Evolutionary conservation across 2,329 filamentous ascomycete genomes (phyloP).

Genomic region (Aspergillus alliaceus): DNA sequence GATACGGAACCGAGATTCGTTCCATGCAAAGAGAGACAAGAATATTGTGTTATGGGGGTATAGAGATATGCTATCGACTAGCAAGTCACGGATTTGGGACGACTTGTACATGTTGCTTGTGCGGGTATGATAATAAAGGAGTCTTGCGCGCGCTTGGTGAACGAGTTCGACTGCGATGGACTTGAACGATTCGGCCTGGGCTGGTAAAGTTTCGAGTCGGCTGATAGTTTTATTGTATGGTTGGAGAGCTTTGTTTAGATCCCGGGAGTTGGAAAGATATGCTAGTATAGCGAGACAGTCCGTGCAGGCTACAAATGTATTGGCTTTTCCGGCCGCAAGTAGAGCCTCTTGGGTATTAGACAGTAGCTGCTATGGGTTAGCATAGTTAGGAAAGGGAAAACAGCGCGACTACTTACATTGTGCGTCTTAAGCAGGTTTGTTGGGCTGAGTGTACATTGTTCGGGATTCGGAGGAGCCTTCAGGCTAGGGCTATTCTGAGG

Average conservation of each 20-base stretch:
- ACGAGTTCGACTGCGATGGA: slow-evolving; percentile 57
- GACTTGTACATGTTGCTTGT: slow-evolving; percentile 67
- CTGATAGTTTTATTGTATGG: slow-evolving; percentile 45
- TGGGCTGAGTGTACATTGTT: slow-evolving; percentile 24
- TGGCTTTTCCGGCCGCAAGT: slow-evolving; percentile 51
- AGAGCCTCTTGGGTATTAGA: slow-evolving; percentile 56
- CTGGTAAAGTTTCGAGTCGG: slow-evolving; percentile 43
- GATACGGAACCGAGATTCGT: slow-evolving; percentile 69
- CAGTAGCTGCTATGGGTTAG: slow-evolving; percentile 59
- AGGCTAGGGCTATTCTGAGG: slow-evolving; percentile 37
- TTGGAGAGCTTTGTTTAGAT: slow-evolving; percentile 39
- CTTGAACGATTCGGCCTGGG: slow-evolving; percentile 33
- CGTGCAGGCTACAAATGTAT: slow-evolving; percentile 55
- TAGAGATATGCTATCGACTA: slow-evolving; percentile 59
- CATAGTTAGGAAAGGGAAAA: slow-evolving; percentile 3
- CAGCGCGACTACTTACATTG: slow-evolving; percentile 33
- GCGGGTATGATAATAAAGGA: slow-evolving; percentile 67
- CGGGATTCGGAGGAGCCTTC: slow-evolving; percentile 19
- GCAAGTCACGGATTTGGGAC: slow-evolving; percentile 60
- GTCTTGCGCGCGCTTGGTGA: slow-evolving; percentile 65
- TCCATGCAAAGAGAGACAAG: slow-evolving; percentile 69
- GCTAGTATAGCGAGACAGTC: slow-evolving; percentile 65
- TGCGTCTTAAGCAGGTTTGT: slow-evolving; percentile 39
- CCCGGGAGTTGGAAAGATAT: slow-evolving; percentile 57
- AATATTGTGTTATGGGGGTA: slow-evolving; percentile 80